Conservation (phyloP, 345 rosid genomes). For the Geranium brycei region DNA sequence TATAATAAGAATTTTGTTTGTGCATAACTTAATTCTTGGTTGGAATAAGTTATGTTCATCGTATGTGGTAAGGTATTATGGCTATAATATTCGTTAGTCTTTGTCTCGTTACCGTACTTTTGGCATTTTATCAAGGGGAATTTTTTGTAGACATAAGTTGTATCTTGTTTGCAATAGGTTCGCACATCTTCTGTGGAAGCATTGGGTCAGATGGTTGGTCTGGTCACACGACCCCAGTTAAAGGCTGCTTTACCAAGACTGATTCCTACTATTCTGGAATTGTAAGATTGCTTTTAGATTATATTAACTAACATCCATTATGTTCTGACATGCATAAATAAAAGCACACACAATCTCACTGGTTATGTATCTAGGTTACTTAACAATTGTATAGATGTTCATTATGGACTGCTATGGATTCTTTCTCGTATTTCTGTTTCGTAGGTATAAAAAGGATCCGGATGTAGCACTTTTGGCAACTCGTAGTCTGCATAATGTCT, state of each 20-base stretch:
- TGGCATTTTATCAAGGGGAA: background rate
- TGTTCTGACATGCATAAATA: background rate
- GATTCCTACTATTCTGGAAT: slow-evolving; percentile 73
- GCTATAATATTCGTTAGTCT: background rate
- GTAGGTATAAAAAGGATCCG: slow-evolving; percentile 75
- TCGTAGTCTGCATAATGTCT: slow-evolving; percentile 63
- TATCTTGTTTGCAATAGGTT: slow-evolving; percentile 42
- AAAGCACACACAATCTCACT: no score
- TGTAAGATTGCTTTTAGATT: slow-evolving; percentile 37
- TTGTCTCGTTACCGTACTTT: background rate
- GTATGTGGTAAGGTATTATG: background rate
- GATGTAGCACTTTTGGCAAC: slow-evolving; percentile 78
- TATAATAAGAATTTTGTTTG: no score
- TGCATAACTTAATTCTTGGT: no score
- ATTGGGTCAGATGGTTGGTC: slow-evolving; percentile 94
- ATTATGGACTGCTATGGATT: background rate
- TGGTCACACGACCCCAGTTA: slow-evolving; percentile 63
- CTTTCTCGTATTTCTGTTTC: background rate
- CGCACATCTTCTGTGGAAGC: slow-evolving; percentile 86
- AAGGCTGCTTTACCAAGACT: slow-evolving; percentile 89
- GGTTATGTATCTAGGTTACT: no score
- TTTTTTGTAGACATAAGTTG: slow-evolving; percentile 1
- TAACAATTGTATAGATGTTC: background rate
- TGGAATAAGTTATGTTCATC: no score
- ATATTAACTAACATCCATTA: background rate